These are phyloP conservation scores for Pythium vanterpoolii DNA, from an alignment of 352 stramenopile species.

Conservation along the genomic window DNA sequence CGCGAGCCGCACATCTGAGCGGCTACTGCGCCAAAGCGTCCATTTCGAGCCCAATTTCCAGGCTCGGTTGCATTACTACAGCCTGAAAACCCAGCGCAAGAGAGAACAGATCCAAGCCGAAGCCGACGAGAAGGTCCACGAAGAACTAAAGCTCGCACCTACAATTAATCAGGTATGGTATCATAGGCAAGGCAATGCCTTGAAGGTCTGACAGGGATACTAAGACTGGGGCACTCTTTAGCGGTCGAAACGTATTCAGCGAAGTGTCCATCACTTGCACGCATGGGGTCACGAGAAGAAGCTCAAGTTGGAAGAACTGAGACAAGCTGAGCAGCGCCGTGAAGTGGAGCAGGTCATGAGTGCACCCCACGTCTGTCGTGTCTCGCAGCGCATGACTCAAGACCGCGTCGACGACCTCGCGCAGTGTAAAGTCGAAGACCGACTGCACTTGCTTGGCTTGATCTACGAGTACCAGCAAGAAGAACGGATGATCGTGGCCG, in stretches of 20 bases:
- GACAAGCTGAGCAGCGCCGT: conserved; percentile 30
- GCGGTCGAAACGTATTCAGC: conserved; percentile 55
- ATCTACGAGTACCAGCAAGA: conserved; percentile 74
- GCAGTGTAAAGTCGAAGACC: conserved; percentile 63
- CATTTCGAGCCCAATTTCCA: conserved; percentile 67
- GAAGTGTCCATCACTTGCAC: conserved; percentile 59
- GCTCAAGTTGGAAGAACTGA: conserved; percentile 44
- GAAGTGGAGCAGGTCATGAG: conserved; percentile 29
- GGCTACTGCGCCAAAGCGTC: conserved; percentile 39
- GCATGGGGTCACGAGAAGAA: conserved; percentile 61
- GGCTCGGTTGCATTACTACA: conserved; percentile 47
- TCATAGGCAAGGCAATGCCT: not conserved
- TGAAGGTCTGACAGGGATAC: not conserved
- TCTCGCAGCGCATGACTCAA: conserved; percentile 25
- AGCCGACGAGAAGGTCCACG: conserved; percentile 29
- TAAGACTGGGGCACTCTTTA: conserved; percentile 19
- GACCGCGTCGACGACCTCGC: conserved; percentile 47
- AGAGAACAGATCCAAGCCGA: conserved; percentile 45
- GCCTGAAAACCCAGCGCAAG: conserved; percentile 35
- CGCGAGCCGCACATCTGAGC: conserved; percentile 29
- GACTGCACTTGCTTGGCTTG: conserved; percentile 58
- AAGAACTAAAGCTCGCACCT: conserved; percentile 29
- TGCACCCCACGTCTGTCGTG: conserved; percentile 31
- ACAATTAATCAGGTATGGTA: conserved; percentile 52
- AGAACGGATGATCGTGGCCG: conserved; percentile 29